Percentiles rank a stretch among this genome's conserved stretches.
These are phyloP conservation scores for Oryza australiensis DNA, from an alignment of 176 grass and related monocot genomes.

Conservation along the genomic window DNA sequence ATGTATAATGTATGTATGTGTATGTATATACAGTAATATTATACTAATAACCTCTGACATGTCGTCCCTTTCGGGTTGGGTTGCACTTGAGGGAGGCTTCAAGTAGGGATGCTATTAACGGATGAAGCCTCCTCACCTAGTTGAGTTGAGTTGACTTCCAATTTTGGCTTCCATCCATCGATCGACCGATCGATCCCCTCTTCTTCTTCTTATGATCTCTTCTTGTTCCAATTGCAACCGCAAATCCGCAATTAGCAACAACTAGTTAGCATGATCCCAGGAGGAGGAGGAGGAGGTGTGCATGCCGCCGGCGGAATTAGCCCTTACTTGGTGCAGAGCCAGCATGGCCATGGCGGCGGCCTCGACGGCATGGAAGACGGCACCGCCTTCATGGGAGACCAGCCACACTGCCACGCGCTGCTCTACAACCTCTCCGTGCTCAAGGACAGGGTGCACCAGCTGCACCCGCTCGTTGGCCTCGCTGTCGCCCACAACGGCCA, in stretches of 20 bases:
- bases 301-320: conserved; percentile 6
- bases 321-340: conserved; percentile 49
- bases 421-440: conserved; percentile 61
- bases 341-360: conserved; percentile 36
- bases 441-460: conserved; percentile 77
- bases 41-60: not conserved
- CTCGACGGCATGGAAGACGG: conserved; percentile 34
- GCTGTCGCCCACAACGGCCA: conserved; percentile 36
- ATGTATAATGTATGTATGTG: not conserved
- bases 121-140: not conserved
- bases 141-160: not conserved
- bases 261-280: conserved; percentile 37
- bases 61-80: conserved; percentile 48
- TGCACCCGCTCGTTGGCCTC: conserved; percentile 65
- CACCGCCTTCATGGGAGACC: conserved; percentile 1
- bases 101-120: conserved; percentile 72
- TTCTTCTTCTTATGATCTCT: no score
- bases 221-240: not conserved
- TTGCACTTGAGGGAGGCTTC: conserved; percentile 75
- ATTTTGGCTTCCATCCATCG: conserved; percentile 26
- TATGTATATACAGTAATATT: not conserved
- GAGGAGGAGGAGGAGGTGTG: not conserved
- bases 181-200: not conserved
- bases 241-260: not conserved
- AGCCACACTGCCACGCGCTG: conserved; percentile 43